Evolutionary conservation across 306 rosid genomes (phyloP).

Genomic region (Phaseolus lunatus): DNA sequence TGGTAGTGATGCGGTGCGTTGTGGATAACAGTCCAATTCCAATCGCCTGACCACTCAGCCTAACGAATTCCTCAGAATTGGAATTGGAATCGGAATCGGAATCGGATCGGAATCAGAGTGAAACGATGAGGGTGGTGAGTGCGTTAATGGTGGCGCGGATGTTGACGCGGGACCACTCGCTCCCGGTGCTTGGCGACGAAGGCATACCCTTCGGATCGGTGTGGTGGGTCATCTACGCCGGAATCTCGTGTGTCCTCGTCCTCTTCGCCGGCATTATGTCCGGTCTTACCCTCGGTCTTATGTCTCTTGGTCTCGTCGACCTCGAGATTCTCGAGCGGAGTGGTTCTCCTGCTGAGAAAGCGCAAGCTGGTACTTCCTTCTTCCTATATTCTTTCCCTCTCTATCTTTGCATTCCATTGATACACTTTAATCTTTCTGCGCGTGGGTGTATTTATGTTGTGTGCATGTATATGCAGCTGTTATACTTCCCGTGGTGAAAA

Average conservation of each 20-base stretch:
- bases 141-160: slow-evolving; percentile 67
- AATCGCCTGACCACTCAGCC: not conserved
- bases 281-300: slow-evolving; percentile 93
- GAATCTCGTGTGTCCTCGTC: slow-evolving; percentile 69
- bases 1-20: not conserved
- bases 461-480: slow-evolving; percentile 58
- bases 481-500: slow-evolving; percentile 92
- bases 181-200: slow-evolving; percentile 17
- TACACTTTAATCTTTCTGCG: not conserved
- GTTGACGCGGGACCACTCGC: slow-evolving; percentile 51
- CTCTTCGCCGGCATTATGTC: slow-evolving; percentile 98
- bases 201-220: slow-evolving; percentile 68
- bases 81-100: not conserved
- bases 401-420: not conserved
- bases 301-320: slow-evolving; percentile 95
- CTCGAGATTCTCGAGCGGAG: slow-evolving; percentile 93
- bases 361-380: slow-evolving; percentile 72
- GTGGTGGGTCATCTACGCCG: slow-evolving; percentile 74
- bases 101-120: not conserved
- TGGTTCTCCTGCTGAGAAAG: slow-evolving; percentile 80
- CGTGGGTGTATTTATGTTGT: no score
- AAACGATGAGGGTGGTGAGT: slow-evolving; percentile 58
- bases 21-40: not conserved
- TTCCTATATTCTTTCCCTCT: not conserved
- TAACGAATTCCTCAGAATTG: not conserved